Conservation (phyloP, 2,329 filamentous ascomycete genomes). For the Apiospora pterosperma region DNA sequence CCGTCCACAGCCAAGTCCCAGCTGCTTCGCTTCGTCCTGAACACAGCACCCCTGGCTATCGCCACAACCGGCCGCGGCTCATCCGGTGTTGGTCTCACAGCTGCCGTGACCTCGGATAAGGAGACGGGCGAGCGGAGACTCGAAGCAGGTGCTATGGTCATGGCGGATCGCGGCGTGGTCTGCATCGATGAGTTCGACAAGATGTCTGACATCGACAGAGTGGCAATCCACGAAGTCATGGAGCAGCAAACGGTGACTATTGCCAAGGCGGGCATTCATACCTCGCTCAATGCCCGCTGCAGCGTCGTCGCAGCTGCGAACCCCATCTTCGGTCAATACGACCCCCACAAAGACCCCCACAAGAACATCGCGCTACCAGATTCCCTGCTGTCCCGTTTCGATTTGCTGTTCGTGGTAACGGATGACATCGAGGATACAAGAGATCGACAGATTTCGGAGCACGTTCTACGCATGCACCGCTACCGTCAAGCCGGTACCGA, state of each 20-base stretch:
- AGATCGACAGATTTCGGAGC: slow-evolving; percentile 89
- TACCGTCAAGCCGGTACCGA: slow-evolving; percentile 91
- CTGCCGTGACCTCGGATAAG: slow-evolving; percentile 93
- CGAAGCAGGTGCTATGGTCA: slow-evolving; percentile 98
- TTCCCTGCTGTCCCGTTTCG: slow-evolving; percentile 95
- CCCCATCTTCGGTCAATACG: slow-evolving; percentile 96
- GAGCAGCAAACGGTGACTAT: slow-evolving; percentile 99
- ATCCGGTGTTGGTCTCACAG: slow-evolving; percentile 95
- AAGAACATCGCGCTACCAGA: slow-evolving; percentile 97
- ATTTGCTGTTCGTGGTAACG: slow-evolving; percentile 94
- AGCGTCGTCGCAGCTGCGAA: slow-evolving; percentile 96
- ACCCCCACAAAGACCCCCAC: slow-evolving; percentile 97
- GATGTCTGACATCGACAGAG: slow-evolving; percentile 97
- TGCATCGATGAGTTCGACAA: slow-evolving; percentile 99
- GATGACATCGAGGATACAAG: slow-evolving; percentile 95
- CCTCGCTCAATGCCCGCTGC: slow-evolving; percentile 92
- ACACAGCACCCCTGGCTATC: slow-evolving; percentile 93
- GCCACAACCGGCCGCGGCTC: slow-evolving; percentile 96
- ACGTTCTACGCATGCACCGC: slow-evolving; percentile 94
- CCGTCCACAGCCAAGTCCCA: slow-evolving; percentile 99
- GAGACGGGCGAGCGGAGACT: slow-evolving; percentile 93
- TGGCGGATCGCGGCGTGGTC: slow-evolving; percentile 92
- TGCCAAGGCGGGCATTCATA: slow-evolving; percentile 97
- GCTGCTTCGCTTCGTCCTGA: slow-evolving; percentile 90
- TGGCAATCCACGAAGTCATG: slow-evolving; percentile 99